A percentile compares a stretch with the other conserved stretches of the same genome.
Evolutionary conservation across 345 rosid genomes (phyloP).

Genomic region (Corchorus capsularis): DNA sequence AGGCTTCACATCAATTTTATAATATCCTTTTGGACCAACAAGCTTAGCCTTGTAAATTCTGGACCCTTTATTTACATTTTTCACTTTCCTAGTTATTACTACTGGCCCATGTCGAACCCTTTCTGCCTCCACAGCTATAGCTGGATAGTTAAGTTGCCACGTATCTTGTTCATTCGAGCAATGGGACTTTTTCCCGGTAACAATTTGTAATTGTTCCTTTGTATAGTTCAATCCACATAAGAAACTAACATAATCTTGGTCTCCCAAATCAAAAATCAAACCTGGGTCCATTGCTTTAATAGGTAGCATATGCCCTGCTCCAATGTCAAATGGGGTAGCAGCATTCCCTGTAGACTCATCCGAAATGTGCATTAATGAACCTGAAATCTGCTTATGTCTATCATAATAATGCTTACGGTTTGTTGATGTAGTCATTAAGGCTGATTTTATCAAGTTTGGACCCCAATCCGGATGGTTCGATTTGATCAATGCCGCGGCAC

Average conservation of each 20-base stretch:
- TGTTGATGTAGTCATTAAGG: conserved; percentile 44
- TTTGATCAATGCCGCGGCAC: conserved; percentile 50
- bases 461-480: conserved; percentile 49
- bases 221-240: conserved; percentile 15
- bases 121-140: conserved; percentile 5
- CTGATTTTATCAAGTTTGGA: conserved; percentile 53
- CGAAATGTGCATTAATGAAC: not conserved
- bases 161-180: conserved; percentile 5
- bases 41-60: not conserved
- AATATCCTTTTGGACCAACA: conserved; percentile 16
- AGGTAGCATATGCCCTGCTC: conserved; percentile 50
- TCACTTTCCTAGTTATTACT: not conserved
- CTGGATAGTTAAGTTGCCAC: conserved; percentile 12
- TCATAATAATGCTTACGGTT: too few species aligned
- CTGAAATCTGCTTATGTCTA: not conserved
- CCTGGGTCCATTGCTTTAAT: conserved; percentile 48
- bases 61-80: not conserved
- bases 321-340: conserved; percentile 30
- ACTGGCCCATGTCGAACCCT: not conserved
- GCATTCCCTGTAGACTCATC: conserved; percentile 9
- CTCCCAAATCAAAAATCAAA: conserved; percentile 40
- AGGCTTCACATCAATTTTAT: conserved; percentile 12
- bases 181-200: not conserved
- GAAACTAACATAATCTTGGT: conserved; percentile 21
- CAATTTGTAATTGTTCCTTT: not conserved